These are phyloP conservation scores for Fusarium sp. DNA, from an alignment of 2,329 filamentous ascomycete genomes.

Conservation along the genomic window DNA sequence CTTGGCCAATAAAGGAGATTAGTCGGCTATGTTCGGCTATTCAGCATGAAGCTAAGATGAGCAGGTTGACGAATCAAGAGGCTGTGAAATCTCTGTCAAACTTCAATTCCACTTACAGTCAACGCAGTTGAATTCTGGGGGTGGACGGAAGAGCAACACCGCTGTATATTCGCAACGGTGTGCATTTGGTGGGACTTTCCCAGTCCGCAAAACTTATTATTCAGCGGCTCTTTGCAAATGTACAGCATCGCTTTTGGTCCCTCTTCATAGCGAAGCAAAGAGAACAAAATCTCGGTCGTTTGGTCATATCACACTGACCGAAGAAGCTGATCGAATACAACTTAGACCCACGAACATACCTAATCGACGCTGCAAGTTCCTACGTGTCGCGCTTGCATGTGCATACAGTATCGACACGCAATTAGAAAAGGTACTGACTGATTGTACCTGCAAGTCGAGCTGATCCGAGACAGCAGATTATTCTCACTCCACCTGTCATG, in stretches of 20 bases:
- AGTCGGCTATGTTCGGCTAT: conserved; percentile 45
- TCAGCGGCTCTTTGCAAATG: background rate
- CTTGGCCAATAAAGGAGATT: conserved; percentile 41
- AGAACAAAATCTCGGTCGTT: background rate
- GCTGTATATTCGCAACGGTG: conserved; percentile 22
- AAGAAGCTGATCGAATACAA: background rate
- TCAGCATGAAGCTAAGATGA: conserved; percentile 1
- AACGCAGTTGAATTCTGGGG: conserved; percentile 18
- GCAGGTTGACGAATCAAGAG: conserved; percentile 34
- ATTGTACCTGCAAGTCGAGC: background rate
- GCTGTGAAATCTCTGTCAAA: conserved; percentile 44
- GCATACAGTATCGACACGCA: background rate
- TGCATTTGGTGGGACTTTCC: conserved; percentile 20
- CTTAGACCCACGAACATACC: background rate
- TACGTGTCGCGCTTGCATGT: conserved; percentile 6
- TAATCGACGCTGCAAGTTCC: conserved; percentile 1
- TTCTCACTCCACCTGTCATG: background rate
- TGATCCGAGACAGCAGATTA: background rate
- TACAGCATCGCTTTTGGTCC: background rate
- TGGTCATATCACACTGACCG: background rate
- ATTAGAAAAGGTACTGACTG: background rate
- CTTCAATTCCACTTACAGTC: conserved; percentile 37
- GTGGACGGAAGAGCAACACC: conserved; percentile 24
- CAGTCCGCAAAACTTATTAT: background rate
- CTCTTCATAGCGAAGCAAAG: background rate